These are phyloP conservation scores for Thalassiosira exigua DNA, from an alignment of 352 stramenopile genomes.

Conservation along the genomic window DNA sequence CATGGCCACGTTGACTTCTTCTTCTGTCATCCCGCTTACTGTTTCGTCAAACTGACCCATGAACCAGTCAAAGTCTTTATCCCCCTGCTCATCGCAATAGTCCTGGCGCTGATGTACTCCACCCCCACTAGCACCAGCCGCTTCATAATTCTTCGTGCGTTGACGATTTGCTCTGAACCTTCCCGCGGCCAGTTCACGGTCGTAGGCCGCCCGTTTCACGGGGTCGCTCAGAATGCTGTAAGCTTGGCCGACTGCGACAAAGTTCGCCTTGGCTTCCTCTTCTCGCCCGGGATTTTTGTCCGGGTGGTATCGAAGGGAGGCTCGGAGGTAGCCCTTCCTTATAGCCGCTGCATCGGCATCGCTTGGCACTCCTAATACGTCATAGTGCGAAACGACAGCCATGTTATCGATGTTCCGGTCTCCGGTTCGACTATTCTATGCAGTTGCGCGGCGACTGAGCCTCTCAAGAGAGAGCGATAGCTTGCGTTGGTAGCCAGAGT, in stretches of 20 bases:
- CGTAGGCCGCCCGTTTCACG: constrained; percentile 57
- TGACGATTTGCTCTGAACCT: too few relatives aligned
- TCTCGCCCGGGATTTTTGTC: constrained; percentile 89
- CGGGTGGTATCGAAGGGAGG: constrained; percentile 73
- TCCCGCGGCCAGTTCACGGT: constrained; percentile 59
- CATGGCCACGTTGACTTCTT: constrained; percentile 68
- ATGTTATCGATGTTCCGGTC: constrained; percentile 6
- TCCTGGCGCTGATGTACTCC: too few relatives aligned
- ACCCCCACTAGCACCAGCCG: background rate
- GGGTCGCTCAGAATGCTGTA: constrained; percentile 70
- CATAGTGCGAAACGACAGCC: constrained; percentile 72
- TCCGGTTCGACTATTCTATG: background rate
- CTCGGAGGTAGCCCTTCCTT: constrained; percentile 88
- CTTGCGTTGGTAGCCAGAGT: constrained; percentile 52
- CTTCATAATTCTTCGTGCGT: background rate
- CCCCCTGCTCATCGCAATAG: too few relatives aligned
- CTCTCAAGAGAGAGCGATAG: constrained; percentile 29
- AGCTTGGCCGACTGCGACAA: constrained; percentile 67
- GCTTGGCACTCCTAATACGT: constrained; percentile 90
- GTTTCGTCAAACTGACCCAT: constrained; percentile 73
- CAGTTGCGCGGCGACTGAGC: background rate
- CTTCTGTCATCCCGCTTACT: constrained; percentile 70
- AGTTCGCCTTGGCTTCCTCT: constrained; percentile 65
- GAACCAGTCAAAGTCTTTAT: constrained; percentile 68
- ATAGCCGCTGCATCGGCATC: constrained; percentile 89